Evolutionary conservation across 345 rosid species (phyloP).

Genomic region (Eucalyptus microcorys): DNA sequence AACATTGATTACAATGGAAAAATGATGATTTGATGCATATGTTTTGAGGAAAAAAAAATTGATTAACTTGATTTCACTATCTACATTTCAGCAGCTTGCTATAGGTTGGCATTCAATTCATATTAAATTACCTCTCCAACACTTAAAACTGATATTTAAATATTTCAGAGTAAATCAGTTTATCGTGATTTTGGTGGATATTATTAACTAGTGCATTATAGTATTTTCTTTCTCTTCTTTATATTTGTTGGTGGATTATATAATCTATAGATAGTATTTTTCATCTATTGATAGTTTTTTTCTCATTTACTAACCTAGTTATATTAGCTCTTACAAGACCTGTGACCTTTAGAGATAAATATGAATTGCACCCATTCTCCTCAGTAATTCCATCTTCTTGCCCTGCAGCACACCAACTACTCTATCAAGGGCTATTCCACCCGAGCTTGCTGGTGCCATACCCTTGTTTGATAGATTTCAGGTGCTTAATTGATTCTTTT

Average conservation of each 20-base stretch:
- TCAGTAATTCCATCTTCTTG: background rate
- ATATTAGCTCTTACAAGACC: background rate
- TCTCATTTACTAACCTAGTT: background rate
- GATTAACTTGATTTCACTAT: background rate
- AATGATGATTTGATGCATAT: background rate
- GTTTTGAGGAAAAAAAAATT: background rate
- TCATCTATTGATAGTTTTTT: background rate
- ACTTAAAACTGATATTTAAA: background rate
- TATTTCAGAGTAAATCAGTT: background rate
- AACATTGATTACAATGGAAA: background rate
- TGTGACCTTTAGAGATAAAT: background rate
- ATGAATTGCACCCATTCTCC: background rate
- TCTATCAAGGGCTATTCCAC: constrained; percentile 54
- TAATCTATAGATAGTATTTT: background rate
- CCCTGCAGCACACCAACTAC: constrained; percentile 36
- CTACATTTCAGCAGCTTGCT: background rate
- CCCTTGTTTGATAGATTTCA: constrained; percentile 93
- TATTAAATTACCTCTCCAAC: background rate
- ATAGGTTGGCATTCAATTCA: background rate
- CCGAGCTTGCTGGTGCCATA: constrained; percentile 88
- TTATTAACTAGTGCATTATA: background rate
- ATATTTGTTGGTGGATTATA: background rate
- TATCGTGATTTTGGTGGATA: background rate
- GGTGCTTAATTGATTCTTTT: constrained; percentile 12
- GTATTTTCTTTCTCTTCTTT: background rate